These are phyloP conservation scores for Solanum chmielewskii DNA, from an alignment of 257 asterid genomes.

Conservation along the genomic window DNA sequence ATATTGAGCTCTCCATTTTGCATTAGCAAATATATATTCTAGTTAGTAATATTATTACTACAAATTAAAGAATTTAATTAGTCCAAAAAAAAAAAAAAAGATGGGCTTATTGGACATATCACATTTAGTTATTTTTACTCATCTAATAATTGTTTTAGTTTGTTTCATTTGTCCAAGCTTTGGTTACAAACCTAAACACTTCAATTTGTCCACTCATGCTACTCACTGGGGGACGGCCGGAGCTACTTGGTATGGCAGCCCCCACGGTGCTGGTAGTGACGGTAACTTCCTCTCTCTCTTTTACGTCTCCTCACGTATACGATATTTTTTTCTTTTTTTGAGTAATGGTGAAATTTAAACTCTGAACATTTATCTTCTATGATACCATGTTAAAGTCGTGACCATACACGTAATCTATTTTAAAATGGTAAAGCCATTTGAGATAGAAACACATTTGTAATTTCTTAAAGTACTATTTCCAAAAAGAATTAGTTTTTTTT, in stretches of 20 bases:
- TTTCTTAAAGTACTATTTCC: too few species aligned
- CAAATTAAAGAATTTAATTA: neutral
- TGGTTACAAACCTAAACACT: slow-evolving; percentile 16
- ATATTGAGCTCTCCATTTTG: neutral
- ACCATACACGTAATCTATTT: neutral
- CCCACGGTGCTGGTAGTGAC: slow-evolving; percentile 63
- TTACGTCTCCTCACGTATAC: neutral
- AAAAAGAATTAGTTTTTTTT: too few species aligned
- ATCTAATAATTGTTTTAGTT: slow-evolving; percentile 11
- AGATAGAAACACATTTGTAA: neutral
- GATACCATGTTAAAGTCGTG: neutral
- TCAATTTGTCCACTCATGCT: slow-evolving; percentile 18
- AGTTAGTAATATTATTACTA: neutral
- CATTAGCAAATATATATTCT: neutral
- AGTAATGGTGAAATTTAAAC: too few species aligned
- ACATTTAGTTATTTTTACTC: neutral
- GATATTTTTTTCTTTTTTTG: too few species aligned
- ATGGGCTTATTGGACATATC: neutral
- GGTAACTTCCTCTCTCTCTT: slow-evolving; percentile 17
- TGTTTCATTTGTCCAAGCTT: slow-evolving; percentile 11
- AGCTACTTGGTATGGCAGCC: slow-evolving; percentile 73
- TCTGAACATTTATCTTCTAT: neutral
- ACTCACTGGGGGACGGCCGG: slow-evolving; percentile 43
- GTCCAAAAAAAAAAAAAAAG: neutral
- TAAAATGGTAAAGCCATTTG: too few species aligned